Conservation (phyloP, 441 rosid genomes). For the Erysimum cheiri region DNA sequence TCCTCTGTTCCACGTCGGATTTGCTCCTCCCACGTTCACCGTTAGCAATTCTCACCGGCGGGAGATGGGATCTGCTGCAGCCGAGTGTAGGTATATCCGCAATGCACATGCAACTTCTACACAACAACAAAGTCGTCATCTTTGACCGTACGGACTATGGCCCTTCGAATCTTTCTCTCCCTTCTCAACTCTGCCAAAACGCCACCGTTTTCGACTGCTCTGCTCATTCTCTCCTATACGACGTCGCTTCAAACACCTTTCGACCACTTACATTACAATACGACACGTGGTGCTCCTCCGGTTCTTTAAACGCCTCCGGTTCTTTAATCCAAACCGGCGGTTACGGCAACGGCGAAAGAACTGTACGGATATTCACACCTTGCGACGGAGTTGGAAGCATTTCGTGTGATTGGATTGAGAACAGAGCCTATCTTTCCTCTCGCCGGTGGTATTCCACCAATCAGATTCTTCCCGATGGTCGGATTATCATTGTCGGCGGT, state of each 20-base stretch:
- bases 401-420: slow-evolving; percentile 45
- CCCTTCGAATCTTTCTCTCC: slow-evolving; percentile 41
- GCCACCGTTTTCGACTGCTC: slow-evolving; percentile 61
- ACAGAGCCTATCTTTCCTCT: slow-evolving; percentile 37
- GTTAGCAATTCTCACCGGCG: slow-evolving; percentile 40
- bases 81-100: slow-evolving; percentile 73
- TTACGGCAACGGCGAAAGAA: slow-evolving; percentile 42
- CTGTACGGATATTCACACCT: slow-evolving; percentile 45
- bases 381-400: slow-evolving; percentile 37
- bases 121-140: slow-evolving; percentile 72
- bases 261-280: slow-evolving; percentile 65
- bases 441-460: slow-evolving; percentile 59
- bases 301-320: slow-evolving; percentile 60
- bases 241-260: slow-evolving; percentile 60
- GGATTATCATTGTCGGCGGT: slow-evolving; percentile 73
- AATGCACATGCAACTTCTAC: slow-evolving; percentile 92
- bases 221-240: slow-evolving; percentile 71
- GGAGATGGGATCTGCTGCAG: slow-evolving; percentile 64
- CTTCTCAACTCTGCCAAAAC: slow-evolving; percentile 26
- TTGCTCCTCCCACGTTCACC: slow-evolving; percentile 45
- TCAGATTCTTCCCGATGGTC: slow-evolving; percentile 60
- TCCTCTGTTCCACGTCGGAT: slow-evolving; percentile 44
- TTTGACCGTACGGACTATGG: slow-evolving; percentile 62
- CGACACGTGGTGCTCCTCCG: slow-evolving; percentile 88
- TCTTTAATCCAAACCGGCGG: slow-evolving; percentile 54